These are phyloP conservation scores for Debaryomyces udenii DNA, from an alignment of 1,139 yeast genomes.

Conservation along the genomic window DNA sequence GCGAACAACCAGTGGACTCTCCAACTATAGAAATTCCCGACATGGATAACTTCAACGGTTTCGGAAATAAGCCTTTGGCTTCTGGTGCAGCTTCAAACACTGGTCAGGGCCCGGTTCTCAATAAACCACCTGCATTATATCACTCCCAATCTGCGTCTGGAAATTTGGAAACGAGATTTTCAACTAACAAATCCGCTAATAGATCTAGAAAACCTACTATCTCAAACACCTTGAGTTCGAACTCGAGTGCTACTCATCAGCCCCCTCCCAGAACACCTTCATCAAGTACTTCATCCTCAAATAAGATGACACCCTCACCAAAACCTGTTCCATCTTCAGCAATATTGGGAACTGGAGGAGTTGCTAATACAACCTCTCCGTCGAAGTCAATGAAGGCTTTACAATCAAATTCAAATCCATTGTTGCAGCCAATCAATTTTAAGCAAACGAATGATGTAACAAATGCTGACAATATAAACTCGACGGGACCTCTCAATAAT, in stretches of 20 bases:
- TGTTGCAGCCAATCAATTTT: slow-evolving; percentile 64
- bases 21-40: slow-evolving; percentile 54
- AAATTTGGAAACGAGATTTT: slow-evolving; percentile 39
- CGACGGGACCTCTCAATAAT: background rate
- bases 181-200: slow-evolving; percentile 23
- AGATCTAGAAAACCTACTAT: slow-evolving; percentile 43
- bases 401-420: slow-evolving; percentile 46
- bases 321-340: slow-evolving; percentile 35
- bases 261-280: slow-evolving; percentile 44
- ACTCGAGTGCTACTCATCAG: slow-evolving; percentile 15
- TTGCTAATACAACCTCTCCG: slow-evolving; percentile 38
- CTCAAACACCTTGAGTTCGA: slow-evolving; percentile 35
- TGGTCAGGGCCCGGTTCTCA: slow-evolving; percentile 35
- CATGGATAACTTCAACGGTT: slow-evolving; percentile 32
- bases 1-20: slow-evolving; percentile 33
- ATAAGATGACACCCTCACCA: slow-evolving; percentile 43
- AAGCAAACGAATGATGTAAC: slow-evolving; percentile 23
- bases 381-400: slow-evolving; percentile 61
- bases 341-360: slow-evolving; percentile 19
- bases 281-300: slow-evolving; percentile 24
- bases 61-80: slow-evolving; percentile 19
- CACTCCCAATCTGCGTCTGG: slow-evolving; percentile 56
- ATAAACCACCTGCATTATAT: slow-evolving; percentile 52
- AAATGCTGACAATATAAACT: background rate
- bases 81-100: slow-evolving; percentile 13